Evolutionary conservation across 306 rosid species (phyloP), one percentile per base, ranked within the genome.

Genomic region (Inga oerstediana): DNA sequence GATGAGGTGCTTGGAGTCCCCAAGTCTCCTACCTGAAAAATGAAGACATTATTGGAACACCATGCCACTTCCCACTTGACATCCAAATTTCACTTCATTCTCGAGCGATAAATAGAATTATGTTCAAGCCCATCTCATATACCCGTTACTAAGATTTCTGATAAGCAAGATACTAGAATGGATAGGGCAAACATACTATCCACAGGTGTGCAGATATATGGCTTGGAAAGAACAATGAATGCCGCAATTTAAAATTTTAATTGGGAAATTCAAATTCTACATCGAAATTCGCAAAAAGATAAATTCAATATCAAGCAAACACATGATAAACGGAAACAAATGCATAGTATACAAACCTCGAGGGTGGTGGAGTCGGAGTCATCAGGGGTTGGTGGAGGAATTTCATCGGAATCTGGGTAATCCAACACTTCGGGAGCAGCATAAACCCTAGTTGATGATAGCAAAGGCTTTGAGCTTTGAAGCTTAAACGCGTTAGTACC

Each of bases 341-440:
- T 65, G 59, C 48, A 51, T 54, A 58, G 83, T 24, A 48, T 19
- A 83, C 83, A 78, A 80, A 91, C 92, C 93, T 90, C 90, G 45
- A 73, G 14, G 49, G 69, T 65, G 30, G 74, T 24, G 46, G 80
- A 44, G 27, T 74, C 88, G 44, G 80, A 66, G 35, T 58, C 92
- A 27, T 81, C 88, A 6, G 80, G 67, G 62, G 72, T 75, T 76
- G 84, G 88, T 3, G 83, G 88, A 72, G 88, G 81, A 5, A 89
- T 84, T 20, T 84, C 84, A 22, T 75, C 30, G 78, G 80, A 59
- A 5, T 85, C 84, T 0, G 69, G 69, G 48, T 91, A 83, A 59
- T 89, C 87, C 35, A 91, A 69, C 35, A 87, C 88, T 85, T 92
- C 91, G 48, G 96, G 89, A 61, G 92, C 88, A 72, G 92, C 93